phyloP scores from a whole-genome alignment of 2,329 filamentous ascomycete species.

The Huntiella omanensis region DNA sequence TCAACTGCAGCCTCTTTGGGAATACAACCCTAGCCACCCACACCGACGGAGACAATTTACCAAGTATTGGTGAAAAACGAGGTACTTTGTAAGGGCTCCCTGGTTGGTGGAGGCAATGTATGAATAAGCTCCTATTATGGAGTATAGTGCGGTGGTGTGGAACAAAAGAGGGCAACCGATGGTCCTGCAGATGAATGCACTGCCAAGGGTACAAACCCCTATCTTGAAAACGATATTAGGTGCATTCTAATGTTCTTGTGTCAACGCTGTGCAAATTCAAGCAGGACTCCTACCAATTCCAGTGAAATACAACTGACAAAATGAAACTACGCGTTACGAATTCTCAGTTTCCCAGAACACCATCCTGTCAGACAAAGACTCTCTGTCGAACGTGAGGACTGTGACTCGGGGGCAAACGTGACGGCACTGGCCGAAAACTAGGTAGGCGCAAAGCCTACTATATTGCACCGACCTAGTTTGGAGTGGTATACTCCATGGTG shows the following conservation, averaged over 20 bases:
- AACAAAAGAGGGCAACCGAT: neutral
- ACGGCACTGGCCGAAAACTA: no score
- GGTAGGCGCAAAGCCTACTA: neutral
- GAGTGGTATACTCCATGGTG: neutral
- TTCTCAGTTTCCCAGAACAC: neutral
- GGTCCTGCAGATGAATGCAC: neutral
- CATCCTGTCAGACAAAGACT: neutral
- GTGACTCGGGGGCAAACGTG: neutral
- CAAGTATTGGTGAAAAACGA: conserved; percentile 35
- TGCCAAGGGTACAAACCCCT: neutral
- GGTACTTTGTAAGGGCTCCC: conserved; percentile 23
- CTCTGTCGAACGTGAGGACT: neutral
- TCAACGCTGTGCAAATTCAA: neutral
- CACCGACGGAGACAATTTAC: conserved; percentile 34
- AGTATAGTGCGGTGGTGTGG: neutral
- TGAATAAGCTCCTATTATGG: conserved; percentile 13
- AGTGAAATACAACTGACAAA: neutral
- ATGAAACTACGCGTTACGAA: neutral
- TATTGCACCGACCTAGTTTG: neutral
- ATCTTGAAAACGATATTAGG: neutral
- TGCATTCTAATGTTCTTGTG: neutral
- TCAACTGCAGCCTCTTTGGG: conserved; percentile 30
- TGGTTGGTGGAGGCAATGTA: conserved; percentile 23
- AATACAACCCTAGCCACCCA: conserved; percentile 25
- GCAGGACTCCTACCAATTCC: neutral